Evolutionary conservation across 495 filamentous ascomycete genomes (phyloP).

Genomic region (Saxophila tyrrhenica): DNA sequence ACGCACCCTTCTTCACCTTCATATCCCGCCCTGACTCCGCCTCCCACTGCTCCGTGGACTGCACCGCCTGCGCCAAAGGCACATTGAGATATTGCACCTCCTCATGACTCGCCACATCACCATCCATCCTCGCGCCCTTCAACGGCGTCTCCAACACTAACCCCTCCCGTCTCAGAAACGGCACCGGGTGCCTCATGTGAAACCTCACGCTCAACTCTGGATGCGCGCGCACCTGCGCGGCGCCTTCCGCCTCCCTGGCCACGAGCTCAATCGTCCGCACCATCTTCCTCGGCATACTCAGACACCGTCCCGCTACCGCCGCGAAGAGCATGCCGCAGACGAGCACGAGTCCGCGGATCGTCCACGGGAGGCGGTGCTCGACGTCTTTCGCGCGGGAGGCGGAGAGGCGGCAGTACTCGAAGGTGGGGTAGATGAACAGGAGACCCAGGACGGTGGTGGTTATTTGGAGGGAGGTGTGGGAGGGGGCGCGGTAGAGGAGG

Average conservation of each 20-base stretch:
- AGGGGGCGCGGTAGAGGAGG: conserved; percentile 4
- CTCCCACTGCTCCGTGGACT: no score
- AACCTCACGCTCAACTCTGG: not conserved
- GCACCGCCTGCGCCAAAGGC: no score
- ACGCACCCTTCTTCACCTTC: not conserved
- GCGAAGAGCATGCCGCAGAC: not conserved
- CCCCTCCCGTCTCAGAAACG: not conserved
- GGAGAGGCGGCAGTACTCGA: not conserved
- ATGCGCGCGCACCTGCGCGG: not conserved
- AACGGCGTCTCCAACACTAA: not conserved
- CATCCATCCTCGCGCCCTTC: not conserved
- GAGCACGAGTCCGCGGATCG: not conserved
- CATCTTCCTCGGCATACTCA: not conserved
- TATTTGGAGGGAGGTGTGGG: conserved; percentile 10
- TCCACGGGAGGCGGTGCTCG: not conserved
- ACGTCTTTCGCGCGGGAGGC: not conserved
- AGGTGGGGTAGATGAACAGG: conserved; percentile 3
- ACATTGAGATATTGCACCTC: no score
- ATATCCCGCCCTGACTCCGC: not conserved
- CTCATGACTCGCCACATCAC: not conserved
- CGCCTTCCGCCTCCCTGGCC: not conserved
- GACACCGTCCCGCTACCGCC: not conserved
- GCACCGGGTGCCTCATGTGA: not conserved
- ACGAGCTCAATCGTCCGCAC: not conserved
- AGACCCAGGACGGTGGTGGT: conserved; percentile 6